phyloP scores from a whole-genome alignment of 305 asterid species.

The Ilex paraguariensis region DNA sequence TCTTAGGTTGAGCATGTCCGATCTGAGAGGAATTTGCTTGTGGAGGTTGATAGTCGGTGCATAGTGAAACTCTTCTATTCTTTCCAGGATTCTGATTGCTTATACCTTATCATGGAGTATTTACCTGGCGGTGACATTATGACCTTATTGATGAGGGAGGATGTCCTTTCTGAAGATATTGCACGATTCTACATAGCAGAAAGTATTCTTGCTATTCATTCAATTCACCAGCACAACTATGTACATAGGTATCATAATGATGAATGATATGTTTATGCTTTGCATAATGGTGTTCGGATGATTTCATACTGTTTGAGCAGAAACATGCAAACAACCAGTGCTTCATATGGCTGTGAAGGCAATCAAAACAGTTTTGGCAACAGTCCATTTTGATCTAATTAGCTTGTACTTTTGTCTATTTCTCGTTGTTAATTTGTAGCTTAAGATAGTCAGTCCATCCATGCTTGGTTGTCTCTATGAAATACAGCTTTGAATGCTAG shows the following conservation, averaged over 20 bases:
- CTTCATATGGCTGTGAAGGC: no score
- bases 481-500: no score
- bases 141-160: conserved; percentile 94
- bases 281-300: no score
- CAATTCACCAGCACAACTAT: conserved; percentile 85
- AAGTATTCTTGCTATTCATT: conserved; percentile 84
- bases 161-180: conserved; percentile 73
- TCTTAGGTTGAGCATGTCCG: conserved; percentile 92
- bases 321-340: no score
- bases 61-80: conserved; percentile 90
- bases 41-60: conserved; percentile 95
- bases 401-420: not conserved
- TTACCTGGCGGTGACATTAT: conserved; percentile 96
- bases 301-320: no score
- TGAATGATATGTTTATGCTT: not conserved
- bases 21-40: conserved; percentile 92
- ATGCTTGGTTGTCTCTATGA: no score
- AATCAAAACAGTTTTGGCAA: no score
- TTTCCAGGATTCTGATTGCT: conserved; percentile 84
- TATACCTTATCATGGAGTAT: conserved; percentile 95
- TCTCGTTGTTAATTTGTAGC: not conserved
- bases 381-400: no score
- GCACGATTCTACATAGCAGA: conserved; percentile 92
- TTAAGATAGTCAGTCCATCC: no score
- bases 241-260: conserved; percentile 62